These are phyloP conservation scores for Dunaliella primolecta DNA, from an alignment of 139 green algal species.

Conservation along the genomic window DNA sequence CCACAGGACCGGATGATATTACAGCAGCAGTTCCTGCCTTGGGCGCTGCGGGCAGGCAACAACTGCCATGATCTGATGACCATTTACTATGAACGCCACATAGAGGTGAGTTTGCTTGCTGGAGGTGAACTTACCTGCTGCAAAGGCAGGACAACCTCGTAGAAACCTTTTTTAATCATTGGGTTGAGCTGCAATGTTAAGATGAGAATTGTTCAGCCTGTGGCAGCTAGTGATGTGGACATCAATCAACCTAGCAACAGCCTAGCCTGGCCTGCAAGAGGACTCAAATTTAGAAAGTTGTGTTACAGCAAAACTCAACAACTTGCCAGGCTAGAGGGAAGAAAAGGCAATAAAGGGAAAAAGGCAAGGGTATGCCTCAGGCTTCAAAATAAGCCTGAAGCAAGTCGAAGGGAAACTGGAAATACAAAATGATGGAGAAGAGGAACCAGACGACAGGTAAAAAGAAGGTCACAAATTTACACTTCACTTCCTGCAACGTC, in stretches of 20 bases:
- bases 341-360: too few relatives aligned
- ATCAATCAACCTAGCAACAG: not conserved
- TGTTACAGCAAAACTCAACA: too few relatives aligned
- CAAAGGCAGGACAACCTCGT: too few relatives aligned
- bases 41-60: conserved; percentile 78
- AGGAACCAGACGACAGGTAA: too few relatives aligned
- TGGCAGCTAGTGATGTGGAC: not conserved
- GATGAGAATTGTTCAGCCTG: not conserved
- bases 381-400: too few relatives aligned
- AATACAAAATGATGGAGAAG: too few relatives aligned
- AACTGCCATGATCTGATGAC: conserved; percentile 79
- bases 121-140: not conserved
- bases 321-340: too few relatives aligned
- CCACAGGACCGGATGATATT: conserved; percentile 56
- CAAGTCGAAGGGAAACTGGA: too few relatives aligned
- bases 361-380: too few relatives aligned
- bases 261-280: not conserved
- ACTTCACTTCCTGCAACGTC: too few relatives aligned
- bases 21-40: conserved; percentile 71
- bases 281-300: not conserved
- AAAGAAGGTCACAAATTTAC: too few relatives aligned
- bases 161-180: not conserved
- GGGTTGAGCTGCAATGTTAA: not conserved
- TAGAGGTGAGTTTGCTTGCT: conserved; percentile 46
- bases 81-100: conserved; percentile 87